These are phyloP conservation scores for Fomes fomentarius DNA, from an alignment of 1,284 basidiomycete species.

Conservation along the genomic window DNA sequence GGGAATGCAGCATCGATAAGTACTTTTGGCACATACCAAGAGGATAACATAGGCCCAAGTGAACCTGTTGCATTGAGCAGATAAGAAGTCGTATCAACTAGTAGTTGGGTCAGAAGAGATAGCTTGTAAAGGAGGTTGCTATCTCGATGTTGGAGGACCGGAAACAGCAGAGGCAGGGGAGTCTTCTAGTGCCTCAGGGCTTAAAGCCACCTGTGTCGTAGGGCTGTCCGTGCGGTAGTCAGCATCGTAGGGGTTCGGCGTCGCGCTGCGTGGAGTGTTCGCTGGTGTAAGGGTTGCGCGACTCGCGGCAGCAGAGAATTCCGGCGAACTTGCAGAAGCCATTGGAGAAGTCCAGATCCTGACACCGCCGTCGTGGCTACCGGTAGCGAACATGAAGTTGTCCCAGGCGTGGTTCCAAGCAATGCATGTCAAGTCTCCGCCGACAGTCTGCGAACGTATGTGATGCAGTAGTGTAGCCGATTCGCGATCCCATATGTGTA, in stretches of 20 bases:
- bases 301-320: slow-evolving; percentile 16
- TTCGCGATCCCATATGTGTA: slow-evolving; percentile 85
- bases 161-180: neutral
- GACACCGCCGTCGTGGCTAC: slow-evolving; percentile 74
- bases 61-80: neutral
- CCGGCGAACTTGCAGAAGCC: slow-evolving; percentile 7
- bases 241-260: slow-evolving; percentile 25
- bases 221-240: slow-evolving; percentile 24
- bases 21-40: slow-evolving; percentile 16
- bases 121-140: neutral
- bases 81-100: neutral
- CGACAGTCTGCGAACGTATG: slow-evolving; percentile 59
- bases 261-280: slow-evolving; percentile 28
- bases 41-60: neutral
- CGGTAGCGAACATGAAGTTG: slow-evolving; percentile 80
- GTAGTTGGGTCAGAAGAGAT: neutral
- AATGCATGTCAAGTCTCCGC: slow-evolving; percentile 74
- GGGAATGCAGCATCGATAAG: slow-evolving; percentile 6
- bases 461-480: slow-evolving; percentile 69
- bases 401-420: slow-evolving; percentile 75
- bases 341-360: slow-evolving; percentile 62
- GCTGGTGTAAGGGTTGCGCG: slow-evolving; percentile 27
- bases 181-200: neutral
- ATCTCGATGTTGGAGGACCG: neutral
- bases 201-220: slow-evolving; percentile 5